Percentiles rank a stretch among this genome's conserved stretches.
Conservation (phyloP, 2,329 filamentous ascomycete species). For the Venturia asperata region DNA sequence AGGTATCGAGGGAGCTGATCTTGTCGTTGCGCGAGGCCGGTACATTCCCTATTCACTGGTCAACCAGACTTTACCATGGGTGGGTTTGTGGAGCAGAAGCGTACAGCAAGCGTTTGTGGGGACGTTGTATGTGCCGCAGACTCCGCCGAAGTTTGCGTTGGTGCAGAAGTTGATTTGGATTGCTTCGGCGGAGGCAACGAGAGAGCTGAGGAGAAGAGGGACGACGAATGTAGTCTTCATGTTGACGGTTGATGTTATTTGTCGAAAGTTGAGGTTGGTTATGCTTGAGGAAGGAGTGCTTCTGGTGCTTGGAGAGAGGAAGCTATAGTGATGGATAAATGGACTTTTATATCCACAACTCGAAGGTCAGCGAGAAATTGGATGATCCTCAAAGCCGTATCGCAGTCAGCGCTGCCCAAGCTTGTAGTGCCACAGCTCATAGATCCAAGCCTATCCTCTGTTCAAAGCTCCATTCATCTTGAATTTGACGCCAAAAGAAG, state of each 20-base stretch:
- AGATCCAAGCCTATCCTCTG: background rate
- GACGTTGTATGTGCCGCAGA: background rate
- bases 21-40: background rate
- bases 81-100: background rate
- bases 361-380: background rate
- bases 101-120: background rate
- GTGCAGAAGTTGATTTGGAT: background rate
- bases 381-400: background rate
- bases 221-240: slow-evolving; percentile 6
- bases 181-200: background rate
- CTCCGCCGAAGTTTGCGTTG: background rate
- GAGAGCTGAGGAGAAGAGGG: background rate
- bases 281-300: no score
- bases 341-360: background rate
- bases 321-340: background rate
- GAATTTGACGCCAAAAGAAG: background rate
- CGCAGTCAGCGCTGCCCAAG: background rate
- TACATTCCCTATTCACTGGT: background rate
- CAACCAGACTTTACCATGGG: no score
- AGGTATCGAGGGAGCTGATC: slow-evolving; percentile 1
- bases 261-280: background rate
- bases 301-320: background rate
- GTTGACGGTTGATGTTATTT: background rate
- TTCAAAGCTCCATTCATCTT: background rate
- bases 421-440: background rate